Conservation (phyloP, 2,329 filamentous ascomycete species). For the Thielaviopsis populi region DNA sequence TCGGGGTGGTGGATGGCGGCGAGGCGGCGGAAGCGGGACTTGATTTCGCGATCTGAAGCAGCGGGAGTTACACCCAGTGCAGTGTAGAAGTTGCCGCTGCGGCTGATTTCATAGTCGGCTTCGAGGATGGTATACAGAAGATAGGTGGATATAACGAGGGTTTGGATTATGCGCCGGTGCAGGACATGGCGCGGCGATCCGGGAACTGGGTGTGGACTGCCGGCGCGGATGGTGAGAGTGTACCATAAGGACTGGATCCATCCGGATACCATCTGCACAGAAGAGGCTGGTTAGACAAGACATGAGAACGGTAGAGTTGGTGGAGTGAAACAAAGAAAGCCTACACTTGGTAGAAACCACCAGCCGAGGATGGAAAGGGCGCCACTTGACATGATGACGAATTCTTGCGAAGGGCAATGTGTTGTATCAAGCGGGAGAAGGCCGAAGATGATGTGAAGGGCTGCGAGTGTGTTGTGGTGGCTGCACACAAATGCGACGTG, state of each 20-base stretch:
- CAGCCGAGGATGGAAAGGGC: conserved; percentile 34
- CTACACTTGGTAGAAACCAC: conserved; percentile 35
- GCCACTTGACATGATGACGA: conserved; percentile 26
- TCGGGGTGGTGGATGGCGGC: conserved; percentile 66
- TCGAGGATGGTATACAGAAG: conserved; percentile 88
- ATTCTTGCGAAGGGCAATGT: background rate
- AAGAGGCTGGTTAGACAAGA: conserved; percentile 16
- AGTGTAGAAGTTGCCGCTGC: conserved; percentile 61
- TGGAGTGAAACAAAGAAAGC: conserved; percentile 17
- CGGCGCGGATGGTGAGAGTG: conserved; percentile 73
- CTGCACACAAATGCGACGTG: background rate
- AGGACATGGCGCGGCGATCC: conserved; percentile 52
- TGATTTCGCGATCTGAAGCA: conserved; percentile 61
- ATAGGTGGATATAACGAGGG: conserved; percentile 68
- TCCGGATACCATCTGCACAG: conserved; percentile 53
- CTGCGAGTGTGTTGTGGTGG: background rate
- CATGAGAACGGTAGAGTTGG: background rate
- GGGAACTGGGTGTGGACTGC: conserved; percentile 61
- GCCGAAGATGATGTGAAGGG: background rate
- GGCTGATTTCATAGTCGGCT: conserved; percentile 64
- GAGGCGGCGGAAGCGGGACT: conserved; percentile 69
- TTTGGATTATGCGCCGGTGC: conserved; percentile 71
- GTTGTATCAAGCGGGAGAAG: background rate
- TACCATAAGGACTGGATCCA: conserved; percentile 75
- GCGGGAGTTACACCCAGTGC: conserved; percentile 54